Percentiles rank a stretch among this genome's conserved stretches.
Conservation (phyloP, 2,329 filamentous ascomycete genomes). For the Venturia asperata region DNA sequence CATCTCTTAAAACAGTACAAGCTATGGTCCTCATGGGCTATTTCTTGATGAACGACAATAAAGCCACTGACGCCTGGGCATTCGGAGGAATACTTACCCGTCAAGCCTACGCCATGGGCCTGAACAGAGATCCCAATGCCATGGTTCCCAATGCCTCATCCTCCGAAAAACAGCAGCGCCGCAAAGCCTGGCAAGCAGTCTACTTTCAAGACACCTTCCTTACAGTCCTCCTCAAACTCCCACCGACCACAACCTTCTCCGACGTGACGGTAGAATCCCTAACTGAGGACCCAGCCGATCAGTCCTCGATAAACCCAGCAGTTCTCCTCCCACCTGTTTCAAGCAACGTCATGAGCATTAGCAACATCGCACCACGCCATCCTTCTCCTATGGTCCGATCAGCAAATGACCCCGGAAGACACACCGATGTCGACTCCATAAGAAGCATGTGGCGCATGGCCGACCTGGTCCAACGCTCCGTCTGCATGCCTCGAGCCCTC, state of each 20-base stretch:
- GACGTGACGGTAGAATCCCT: constrained; percentile 71
- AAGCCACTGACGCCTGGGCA: constrained; percentile 74
- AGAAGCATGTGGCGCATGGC: constrained; percentile 72
- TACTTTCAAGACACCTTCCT: constrained; percentile 75
- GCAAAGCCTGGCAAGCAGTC: constrained; percentile 77
- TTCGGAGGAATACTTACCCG: constrained; percentile 71
- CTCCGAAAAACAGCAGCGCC: constrained; percentile 70
- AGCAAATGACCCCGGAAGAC: constrained; percentile 20
- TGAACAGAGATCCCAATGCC: constrained; percentile 72
- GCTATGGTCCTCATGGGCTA: constrained; percentile 78
- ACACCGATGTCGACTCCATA: constrained; percentile 48
- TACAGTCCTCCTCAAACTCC: constrained; percentile 68
- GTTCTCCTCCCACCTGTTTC: constrained; percentile 36
- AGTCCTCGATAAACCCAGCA: constrained; percentile 54
- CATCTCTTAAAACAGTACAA: constrained; percentile 65
- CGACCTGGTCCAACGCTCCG: constrained; percentile 68
- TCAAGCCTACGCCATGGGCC: constrained; percentile 73
- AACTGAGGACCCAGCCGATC: constrained; percentile 48
- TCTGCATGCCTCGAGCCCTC: constrained; percentile 67
- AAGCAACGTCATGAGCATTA: constrained; percentile 44
- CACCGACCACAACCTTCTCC: constrained; percentile 70
- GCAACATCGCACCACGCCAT: constrained; percentile 37
- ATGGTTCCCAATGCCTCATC: constrained; percentile 57
- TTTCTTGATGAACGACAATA: constrained; percentile 80
- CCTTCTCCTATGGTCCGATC: constrained; percentile 29